Percentiles rank a stretch among this genome's conserved stretches.
These are phyloP conservation scores for Plasmodium reichenowi DNA, from an alignment of 169 alveolate genomes.

Conservation along the genomic window DNA sequence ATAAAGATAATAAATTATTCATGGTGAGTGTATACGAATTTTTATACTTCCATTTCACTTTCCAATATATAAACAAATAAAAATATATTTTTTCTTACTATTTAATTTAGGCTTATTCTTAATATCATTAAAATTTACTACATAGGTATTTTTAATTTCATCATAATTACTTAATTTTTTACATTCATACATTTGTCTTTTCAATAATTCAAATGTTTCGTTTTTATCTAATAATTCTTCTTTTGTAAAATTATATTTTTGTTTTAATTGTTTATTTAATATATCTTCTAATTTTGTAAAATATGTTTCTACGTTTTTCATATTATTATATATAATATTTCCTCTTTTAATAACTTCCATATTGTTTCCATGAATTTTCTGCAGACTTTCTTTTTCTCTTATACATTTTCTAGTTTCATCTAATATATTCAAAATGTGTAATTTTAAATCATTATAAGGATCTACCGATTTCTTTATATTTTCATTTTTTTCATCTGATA, in stretches of 20 bases:
- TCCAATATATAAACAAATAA: not conserved
- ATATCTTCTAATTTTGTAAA: conserved; percentile 60
- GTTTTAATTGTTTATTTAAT: conserved; percentile 35
- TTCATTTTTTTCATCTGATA: conserved; percentile 21
- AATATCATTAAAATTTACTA: conserved; percentile 14
- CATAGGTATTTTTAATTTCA: conserved; percentile 32
- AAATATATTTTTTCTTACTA: conserved; percentile 11
- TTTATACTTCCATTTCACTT: no score
- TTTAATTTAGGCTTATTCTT: conserved; percentile 35
- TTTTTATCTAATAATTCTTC: conserved; percentile 58
- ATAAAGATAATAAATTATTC: not conserved
- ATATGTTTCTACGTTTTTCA: conserved; percentile 59
- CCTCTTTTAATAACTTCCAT: conserved; percentile 71
- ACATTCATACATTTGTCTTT: conserved; percentile 58
- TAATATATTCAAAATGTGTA: conserved; percentile 56
- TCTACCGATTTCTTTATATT: conserved; percentile 29
- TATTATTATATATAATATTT: conserved; percentile 49
- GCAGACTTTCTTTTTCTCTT: conserved; percentile 56
- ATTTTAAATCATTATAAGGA: conserved; percentile 52
- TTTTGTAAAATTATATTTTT: conserved; percentile 14
- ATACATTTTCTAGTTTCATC: conserved; percentile 66
- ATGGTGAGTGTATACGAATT: not conserved
- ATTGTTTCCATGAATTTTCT: conserved; percentile 55
- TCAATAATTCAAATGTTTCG: conserved; percentile 29
- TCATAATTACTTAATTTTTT: conserved; percentile 54